phyloP scores from a whole-genome alignment of 768 basidiomycete genomes.

The Megacollybia marginata region DNA sequence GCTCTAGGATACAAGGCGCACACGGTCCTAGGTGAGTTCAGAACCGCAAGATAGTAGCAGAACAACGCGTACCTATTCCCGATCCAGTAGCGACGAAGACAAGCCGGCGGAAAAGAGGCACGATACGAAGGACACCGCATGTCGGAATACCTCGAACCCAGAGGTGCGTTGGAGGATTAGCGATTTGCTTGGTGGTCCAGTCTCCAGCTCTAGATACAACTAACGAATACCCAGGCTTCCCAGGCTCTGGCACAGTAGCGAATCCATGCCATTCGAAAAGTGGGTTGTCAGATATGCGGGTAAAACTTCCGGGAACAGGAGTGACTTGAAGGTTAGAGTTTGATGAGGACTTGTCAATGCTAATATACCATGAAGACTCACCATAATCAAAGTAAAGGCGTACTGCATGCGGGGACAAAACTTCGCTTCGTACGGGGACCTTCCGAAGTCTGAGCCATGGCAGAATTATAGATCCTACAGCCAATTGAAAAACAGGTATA shows the following conservation, averaged over 20 bases:
- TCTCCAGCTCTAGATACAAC: slow-evolving; percentile 54
- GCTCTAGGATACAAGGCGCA: slow-evolving; percentile 45
- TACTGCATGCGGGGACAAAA: slow-evolving; percentile 50
- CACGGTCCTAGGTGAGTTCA: slow-evolving; percentile 54
- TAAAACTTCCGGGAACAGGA: slow-evolving; percentile 39
- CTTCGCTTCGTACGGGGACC: slow-evolving; percentile 43
- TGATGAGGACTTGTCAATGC: not conserved
- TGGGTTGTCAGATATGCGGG: slow-evolving; percentile 38
- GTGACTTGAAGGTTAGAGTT: slow-evolving; percentile 24
- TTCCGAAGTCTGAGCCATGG: slow-evolving; percentile 58
- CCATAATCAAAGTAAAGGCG: slow-evolving; percentile 55
- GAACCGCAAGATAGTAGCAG: slow-evolving; percentile 5
- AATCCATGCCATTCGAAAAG: slow-evolving; percentile 55
- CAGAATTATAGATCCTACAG: slow-evolving; percentile 39
- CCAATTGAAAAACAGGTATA: not conserved
- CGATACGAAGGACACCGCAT: slow-evolving; percentile 47
- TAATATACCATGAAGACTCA: slow-evolving; percentile 13
- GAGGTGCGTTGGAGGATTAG: slow-evolving; percentile 42
- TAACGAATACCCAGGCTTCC: slow-evolving; percentile 43
- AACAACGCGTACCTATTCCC: slow-evolving; percentile 27
- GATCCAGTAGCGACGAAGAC: slow-evolving; percentile 50
- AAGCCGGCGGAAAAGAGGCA: slow-evolving; percentile 46
- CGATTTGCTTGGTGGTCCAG: slow-evolving; percentile 49
- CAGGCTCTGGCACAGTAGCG: slow-evolving; percentile 43
- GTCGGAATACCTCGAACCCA: slow-evolving; percentile 56